phyloP scores from a whole-genome alignment of 345 rosid genomes.

The Eutrema heterophyllum region DNA sequence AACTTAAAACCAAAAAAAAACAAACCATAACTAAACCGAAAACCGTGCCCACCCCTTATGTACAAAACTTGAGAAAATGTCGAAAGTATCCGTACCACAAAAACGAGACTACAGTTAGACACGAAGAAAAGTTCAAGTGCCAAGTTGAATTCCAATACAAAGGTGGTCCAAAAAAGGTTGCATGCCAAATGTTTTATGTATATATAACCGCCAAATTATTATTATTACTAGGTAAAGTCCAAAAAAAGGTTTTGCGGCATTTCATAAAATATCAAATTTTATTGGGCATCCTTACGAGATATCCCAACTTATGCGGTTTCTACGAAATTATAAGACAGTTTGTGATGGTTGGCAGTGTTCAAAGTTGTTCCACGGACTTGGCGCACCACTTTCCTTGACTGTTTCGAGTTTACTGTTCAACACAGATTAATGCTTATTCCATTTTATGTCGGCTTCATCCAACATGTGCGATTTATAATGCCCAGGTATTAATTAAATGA shows the following conservation, averaged over 20 bases:
- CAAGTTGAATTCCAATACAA: not conserved
- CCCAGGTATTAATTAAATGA: not conserved
- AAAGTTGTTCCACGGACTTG: constrained; percentile 10
- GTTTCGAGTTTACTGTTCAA: constrained; percentile 1
- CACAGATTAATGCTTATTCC: not conserved
- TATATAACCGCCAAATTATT: not conserved
- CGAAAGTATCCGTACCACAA: not conserved
- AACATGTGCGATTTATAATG: not conserved
- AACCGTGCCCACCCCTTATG: no score
- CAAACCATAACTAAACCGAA: no score
- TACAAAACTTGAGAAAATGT: not conserved
- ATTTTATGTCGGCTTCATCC: not conserved
- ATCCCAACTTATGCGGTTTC: not conserved
- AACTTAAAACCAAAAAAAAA: no score
- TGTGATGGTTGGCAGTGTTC: not conserved
- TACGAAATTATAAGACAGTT: not conserved
- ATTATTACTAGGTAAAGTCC: not conserved
- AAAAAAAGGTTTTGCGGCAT: not conserved
- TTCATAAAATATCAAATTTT: not conserved
- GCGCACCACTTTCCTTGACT: constrained; percentile 23
- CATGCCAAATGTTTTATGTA: not conserved
- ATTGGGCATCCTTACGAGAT: not conserved
- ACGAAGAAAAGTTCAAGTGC: not conserved
- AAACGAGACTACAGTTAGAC: not conserved
- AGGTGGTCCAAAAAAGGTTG: constrained; percentile 1